Evolutionary conservation across 2,329 filamentous ascomycete species (phyloP), one percentile per base, ranked within the genome.

Genomic region (Neonectria faginata): DNA sequence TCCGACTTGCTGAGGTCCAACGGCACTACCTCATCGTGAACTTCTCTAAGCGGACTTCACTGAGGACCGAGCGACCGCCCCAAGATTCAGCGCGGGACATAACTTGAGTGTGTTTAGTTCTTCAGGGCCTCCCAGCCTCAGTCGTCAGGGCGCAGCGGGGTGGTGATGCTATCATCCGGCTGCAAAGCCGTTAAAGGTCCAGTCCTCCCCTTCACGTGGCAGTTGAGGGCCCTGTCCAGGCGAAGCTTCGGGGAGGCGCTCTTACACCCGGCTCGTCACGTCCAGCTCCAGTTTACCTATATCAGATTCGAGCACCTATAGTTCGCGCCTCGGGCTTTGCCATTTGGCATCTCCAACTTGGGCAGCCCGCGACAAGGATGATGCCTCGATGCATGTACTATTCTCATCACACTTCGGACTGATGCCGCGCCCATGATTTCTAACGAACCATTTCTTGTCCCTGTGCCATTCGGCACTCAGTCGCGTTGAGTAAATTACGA

Each of bases 291-390:
- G 42, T 59, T 54, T 53, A 42, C 33, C 36, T 55, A 63, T 58
- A 58, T 63, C 60, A 55, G 42, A 63, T 54, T 58, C 18, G 5
- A 50, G 16, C 9, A 44, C 42, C 60, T 58, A 63, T 59, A 51
- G 55, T 50, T 54, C 22, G 11, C 55, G 44, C 50, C 33, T 36
- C 45, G 18, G 25, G 10, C 12, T 36, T 36, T 39, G 36, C 14
- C 16, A 39, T 47, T 50, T 50, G 18, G 50, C 45, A 42, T 29
- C 36, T 52, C 45, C 20, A 48, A 55, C 61, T 50, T 45, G 44
- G 56, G 48, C 54, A 44, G 48, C 54, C 14, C 16, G 22, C 16
- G 45, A 22, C 61, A 63, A 54, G 60, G 55, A 55, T 58, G 61
- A 63, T 59, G 55, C 56, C 33, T 59, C 51, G 18, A 59, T n/a